These are phyloP conservation scores for Geotrichum phurueaensis DNA, from an alignment of 1,139 yeast species.

Conservation along the genomic window DNA sequence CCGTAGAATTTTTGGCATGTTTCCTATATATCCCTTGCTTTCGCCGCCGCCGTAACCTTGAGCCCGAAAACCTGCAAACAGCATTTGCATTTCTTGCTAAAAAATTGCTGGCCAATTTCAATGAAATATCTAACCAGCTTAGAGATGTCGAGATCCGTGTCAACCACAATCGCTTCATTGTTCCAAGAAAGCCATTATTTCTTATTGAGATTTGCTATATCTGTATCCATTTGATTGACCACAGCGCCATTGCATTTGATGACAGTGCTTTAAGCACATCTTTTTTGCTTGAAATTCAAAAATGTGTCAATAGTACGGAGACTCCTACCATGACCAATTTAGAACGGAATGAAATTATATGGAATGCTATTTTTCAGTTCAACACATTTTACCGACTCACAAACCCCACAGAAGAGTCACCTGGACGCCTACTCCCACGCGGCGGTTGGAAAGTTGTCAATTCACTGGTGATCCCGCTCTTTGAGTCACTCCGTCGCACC, in stretches of 20 bases:
- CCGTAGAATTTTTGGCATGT: not conserved
- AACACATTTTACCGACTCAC: slow-evolving; percentile 9
- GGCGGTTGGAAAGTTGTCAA: slow-evolving; percentile 14
- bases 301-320: slow-evolving; percentile 3
- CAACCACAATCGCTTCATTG: not conserved
- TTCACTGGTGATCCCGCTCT: slow-evolving; percentile 9
- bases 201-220: slow-evolving; percentile 7
- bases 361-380: slow-evolving; percentile 13
- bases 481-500: slow-evolving; percentile 1
- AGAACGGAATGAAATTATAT: slow-evolving; percentile 10
- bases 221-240: slow-evolving; percentile 9
- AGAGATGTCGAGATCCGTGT: not conserved
- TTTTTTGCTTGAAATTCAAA: slow-evolving; percentile 3
- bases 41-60: not conserved
- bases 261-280: not conserved
- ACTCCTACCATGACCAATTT: not conserved
- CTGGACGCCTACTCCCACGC: not conserved
- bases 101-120: slow-evolving; percentile 3
- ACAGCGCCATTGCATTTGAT: not conserved
- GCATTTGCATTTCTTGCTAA: slow-evolving; percentile 1
- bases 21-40: not conserved
- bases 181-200: not conserved
- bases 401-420: not conserved
- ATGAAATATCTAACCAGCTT: not conserved
- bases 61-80: not conserved